These are phyloP conservation scores for Epichloe sibirici DNA, from an alignment of 2,329 filamentous ascomycete species.

Conservation along the genomic window DNA sequence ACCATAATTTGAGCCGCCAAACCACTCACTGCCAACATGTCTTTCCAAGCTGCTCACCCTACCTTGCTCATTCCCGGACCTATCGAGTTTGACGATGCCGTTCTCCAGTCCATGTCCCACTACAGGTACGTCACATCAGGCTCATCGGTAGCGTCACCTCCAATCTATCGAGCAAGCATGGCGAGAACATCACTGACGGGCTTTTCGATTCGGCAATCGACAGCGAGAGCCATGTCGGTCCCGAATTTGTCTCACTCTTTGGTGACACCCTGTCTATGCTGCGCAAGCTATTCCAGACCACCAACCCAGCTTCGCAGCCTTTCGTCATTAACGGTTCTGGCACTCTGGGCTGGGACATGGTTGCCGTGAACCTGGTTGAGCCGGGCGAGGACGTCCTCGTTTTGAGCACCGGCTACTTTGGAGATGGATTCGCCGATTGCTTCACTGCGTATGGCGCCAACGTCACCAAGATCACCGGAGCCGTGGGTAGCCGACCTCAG, in stretches of 20 bases:
- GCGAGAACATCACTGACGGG: background rate
- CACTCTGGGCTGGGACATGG: constrained; percentile 92
- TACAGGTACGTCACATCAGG: constrained; percentile 51
- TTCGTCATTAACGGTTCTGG: constrained; percentile 91
- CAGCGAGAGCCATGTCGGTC: constrained; percentile 88
- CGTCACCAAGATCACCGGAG: constrained; percentile 78
- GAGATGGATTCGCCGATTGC: constrained; percentile 87
- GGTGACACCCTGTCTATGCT: constrained; percentile 80
- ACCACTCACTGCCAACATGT: constrained; percentile 34
- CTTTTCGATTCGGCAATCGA: constrained; percentile 1
- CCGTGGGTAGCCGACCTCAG: constrained; percentile 78
- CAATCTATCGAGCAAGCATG: background rate
- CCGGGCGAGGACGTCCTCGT: constrained; percentile 83
- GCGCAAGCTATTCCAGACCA: constrained; percentile 88
- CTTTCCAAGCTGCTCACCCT: constrained; percentile 47
- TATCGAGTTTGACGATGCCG: constrained; percentile 96
- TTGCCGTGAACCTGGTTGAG: constrained; percentile 87
- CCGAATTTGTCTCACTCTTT: constrained; percentile 79
- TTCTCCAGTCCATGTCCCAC: constrained; percentile 88
- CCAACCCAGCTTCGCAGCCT: constrained; percentile 69
- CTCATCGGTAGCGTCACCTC: background rate
- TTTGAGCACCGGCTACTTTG: constrained; percentile 94
- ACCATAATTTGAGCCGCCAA: background rate
- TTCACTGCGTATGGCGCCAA: constrained; percentile 83
- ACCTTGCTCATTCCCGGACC: constrained; percentile 92